These are phyloP conservation scores for Platismatia glauca DNA, from an alignment of 495 filamentous ascomycete genomes.

Conservation along the genomic window DNA sequence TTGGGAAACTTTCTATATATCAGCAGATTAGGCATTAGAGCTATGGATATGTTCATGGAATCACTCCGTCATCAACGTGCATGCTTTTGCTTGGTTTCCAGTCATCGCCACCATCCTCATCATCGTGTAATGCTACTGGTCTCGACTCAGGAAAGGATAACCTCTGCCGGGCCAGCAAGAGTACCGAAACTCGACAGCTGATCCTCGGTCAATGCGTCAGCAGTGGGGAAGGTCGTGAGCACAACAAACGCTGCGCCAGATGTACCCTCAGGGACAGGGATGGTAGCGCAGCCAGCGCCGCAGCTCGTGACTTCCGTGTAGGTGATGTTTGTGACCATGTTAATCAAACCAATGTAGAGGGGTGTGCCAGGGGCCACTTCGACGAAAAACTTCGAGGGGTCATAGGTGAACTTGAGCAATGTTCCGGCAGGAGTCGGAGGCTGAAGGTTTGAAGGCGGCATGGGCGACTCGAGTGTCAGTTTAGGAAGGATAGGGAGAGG, in stretches of 20 bases:
- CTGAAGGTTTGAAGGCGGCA: slow-evolving; percentile 21
- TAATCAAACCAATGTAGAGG: slow-evolving; percentile 28
- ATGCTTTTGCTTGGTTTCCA: neutral
- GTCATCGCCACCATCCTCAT: neutral
- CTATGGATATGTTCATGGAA: neutral
- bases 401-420: slow-evolving; percentile 22
- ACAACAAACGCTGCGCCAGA: slow-evolving; percentile 27
- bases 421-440: slow-evolving; percentile 24
- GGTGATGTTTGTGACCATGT: slow-evolving; percentile 23
- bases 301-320: slow-evolving; percentile 24
- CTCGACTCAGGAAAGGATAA: slow-evolving; percentile 22
- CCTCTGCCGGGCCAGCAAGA: slow-evolving; percentile 27
- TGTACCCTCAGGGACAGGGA: slow-evolving; percentile 24
- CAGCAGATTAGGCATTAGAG: neutral
- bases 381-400: slow-evolving; percentile 25
- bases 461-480: slow-evolving; percentile 23
- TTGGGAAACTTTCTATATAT: neutral
- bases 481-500: slow-evolving; percentile 25
- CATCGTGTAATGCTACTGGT: neutral
- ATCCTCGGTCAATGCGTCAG: slow-evolving; percentile 19
- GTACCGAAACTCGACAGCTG: slow-evolving; percentile 25
- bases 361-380: slow-evolving; percentile 20
- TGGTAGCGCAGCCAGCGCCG: slow-evolving; percentile 21
- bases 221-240: slow-evolving; percentile 24
- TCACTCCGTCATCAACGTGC: neutral